Evolutionary conservation across 805 yeast species (phyloP).

Genomic region (Wickerhamia fluorescens): DNA sequence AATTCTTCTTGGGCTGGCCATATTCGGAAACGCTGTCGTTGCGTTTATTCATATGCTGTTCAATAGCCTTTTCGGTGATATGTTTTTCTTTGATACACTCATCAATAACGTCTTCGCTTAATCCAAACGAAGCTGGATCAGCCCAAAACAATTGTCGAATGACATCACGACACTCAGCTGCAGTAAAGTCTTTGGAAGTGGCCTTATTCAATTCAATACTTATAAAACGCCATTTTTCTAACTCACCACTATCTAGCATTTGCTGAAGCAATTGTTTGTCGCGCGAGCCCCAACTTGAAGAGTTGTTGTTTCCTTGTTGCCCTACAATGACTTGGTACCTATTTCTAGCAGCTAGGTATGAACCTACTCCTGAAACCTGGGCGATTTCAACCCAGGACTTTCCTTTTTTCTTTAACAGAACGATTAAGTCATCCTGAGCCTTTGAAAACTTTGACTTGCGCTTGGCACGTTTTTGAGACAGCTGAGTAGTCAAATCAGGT

Average conservation of each 20-base stretch:
- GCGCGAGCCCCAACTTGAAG: conserved; percentile 52
- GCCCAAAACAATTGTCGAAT: conserved; percentile 46
- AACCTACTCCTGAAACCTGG: conserved; percentile 52
- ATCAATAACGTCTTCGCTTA: conserved; percentile 37
- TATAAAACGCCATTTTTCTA: conserved; percentile 63
- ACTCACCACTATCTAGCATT: conserved; percentile 61
- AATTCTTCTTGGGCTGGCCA: too few species aligned
- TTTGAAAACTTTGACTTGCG: conserved; percentile 63
- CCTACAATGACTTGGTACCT: conserved; percentile 77
- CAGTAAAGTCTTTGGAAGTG: conserved; percentile 45
- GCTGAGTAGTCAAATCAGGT: conserved; percentile 35
- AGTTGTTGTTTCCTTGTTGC: conserved; percentile 69
- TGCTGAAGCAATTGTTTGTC: conserved; percentile 46
- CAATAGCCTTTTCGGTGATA: conserved; percentile 25
- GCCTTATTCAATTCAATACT: conserved; percentile 52
- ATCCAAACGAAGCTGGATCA: conserved; percentile 53
- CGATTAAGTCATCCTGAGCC: conserved; percentile 61
- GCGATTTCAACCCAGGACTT: conserved; percentile 73
- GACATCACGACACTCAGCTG: conserved; percentile 49
- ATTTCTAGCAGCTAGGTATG: conserved; percentile 67
- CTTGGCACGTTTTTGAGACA: conserved; percentile 43
- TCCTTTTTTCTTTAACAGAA: conserved; percentile 54
- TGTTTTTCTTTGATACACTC: conserved; percentile 33
- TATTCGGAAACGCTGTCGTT: too few species aligned
- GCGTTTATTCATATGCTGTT: too few species aligned